Evolutionary conservation across 164 flowering plant species (phyloP), one percentile per base, ranked within the genome.

Genomic region (Dillenia turbinata): DNA sequence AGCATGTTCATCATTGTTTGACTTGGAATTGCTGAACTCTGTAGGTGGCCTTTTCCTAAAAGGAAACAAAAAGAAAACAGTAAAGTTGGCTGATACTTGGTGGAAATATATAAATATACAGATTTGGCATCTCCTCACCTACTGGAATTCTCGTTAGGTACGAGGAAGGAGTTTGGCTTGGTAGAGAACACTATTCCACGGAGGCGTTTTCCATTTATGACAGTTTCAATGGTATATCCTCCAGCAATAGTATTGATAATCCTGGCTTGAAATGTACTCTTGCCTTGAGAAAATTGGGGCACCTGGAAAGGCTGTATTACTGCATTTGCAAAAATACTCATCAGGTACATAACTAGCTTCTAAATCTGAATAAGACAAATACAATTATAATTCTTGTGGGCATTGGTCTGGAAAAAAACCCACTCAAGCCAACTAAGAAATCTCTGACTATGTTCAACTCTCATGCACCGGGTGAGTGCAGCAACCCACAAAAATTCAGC

Each of bases 191-290:
- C 59, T 52, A 95, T 70, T 60, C 99, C 99, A 61, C 90, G 96
- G n/a, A 95, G 86, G 66, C 79, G 84, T 74, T 85, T 88, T 63
- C 99, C 99, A 70, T 86, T 91, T 64, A 95, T 85, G 43, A 70
- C 60, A 56, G 99, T 89, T 80, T 95, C 97, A 71, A 95, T 84
- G 10, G 90, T 77, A 70, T 75, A 89, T 17, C 97, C 93, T 66
- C 70, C 77, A 59, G 78, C 65, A 59, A 89, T 72, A 62, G 73
- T 70, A 71, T 85, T 82, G 24, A 83, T 84, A 65, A 95, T 88
- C 74, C 78, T 88, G 3, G 99, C 99, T 72, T 89, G 89, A 78
- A 95, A 95, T 55, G 71, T 67, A 66, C 71, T 88, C 77, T 79
- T 78, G 54, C 85, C 90, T 49, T 70, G 71, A 50, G 75, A 50